Conservation (phyloP, 345 rosid genomes). For the Camelina neglecta region DNA sequence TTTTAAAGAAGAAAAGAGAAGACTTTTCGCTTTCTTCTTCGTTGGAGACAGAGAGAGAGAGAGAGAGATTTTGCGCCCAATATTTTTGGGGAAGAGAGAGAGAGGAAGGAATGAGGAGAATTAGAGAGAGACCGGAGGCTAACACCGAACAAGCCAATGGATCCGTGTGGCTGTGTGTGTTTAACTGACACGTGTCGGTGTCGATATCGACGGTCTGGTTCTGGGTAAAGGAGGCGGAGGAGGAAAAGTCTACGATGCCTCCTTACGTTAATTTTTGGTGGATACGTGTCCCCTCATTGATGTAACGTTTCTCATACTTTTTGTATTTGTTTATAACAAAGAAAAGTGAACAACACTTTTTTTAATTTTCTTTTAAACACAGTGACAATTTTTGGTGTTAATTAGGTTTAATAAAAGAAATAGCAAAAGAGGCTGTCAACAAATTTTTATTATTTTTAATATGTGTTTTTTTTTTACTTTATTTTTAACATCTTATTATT, state of each 20-base stretch:
- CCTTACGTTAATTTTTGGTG: neutral
- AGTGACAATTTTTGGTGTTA: neutral
- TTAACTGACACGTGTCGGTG: conserved; percentile 47
- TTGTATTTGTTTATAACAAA: too few species aligned
- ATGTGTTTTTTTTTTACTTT: too few species aligned
- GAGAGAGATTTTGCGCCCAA: conserved; percentile 37
- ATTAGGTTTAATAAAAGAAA: neutral
- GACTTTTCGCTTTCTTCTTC: conserved; percentile 24
- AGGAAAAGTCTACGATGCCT: conserved; percentile 32
- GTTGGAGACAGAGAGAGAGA: conserved; percentile 41
- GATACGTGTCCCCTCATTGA: conserved; percentile 3
- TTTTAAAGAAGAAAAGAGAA: conserved; percentile 23
- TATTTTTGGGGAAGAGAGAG: conserved; percentile 24
- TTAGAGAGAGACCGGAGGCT: conserved; percentile 40
- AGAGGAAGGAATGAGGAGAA: conserved; percentile 11
- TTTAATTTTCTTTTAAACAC: neutral
- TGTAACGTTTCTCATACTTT: neutral
- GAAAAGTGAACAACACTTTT: neutral
- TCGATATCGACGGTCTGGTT: conserved; percentile 5
- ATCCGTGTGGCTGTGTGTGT: conserved; percentile 32
- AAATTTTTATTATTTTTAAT: too few species aligned
- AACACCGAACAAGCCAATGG: conserved; percentile 44
- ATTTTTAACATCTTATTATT: too few species aligned
- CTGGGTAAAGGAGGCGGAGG: neutral
- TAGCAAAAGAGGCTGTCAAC: neutral